phyloP scores from a whole-genome alignment of 164 flowering plant genomes.

The Nymphaea thermarum region DNA sequence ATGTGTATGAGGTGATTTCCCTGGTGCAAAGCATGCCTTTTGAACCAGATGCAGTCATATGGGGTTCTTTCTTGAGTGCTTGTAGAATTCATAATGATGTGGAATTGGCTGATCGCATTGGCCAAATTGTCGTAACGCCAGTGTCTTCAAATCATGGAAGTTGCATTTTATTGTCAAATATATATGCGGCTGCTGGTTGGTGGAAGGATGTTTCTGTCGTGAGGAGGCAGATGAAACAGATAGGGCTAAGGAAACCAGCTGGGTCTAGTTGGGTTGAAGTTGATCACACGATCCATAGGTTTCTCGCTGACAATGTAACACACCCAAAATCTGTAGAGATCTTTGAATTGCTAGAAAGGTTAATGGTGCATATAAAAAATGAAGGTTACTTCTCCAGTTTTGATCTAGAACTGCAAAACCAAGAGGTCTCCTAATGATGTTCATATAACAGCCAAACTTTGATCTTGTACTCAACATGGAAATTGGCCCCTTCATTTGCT shows the following conservation, averaged over 20 bases:
- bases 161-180: conserved; percentile 20
- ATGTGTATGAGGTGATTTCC: conserved; percentile 12
- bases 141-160: conserved; percentile 11
- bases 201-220: conserved; percentile 20
- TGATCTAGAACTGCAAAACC: conserved; percentile 5
- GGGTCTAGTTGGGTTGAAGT: conserved; percentile 26
- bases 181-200: conserved; percentile 18
- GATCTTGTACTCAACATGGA: neutral
- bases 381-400: conserved; percentile 13
- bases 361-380: conserved; percentile 8
- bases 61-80: conserved; percentile 23
- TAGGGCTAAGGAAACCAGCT: conserved; percentile 14
- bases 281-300: conserved; percentile 14
- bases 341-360: conserved; percentile 5
- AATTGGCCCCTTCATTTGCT: neutral
- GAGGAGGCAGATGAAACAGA: conserved; percentile 16
- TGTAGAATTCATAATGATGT: conserved; percentile 15
- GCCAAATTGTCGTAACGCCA: conserved; percentile 7
- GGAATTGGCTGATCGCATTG: conserved; percentile 17
- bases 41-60: conserved; percentile 17
- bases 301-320: conserved; percentile 16
- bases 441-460: neutral
- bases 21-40: conserved; percentile 15
- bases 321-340: conserved; percentile 12
- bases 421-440: neutral